A percentile compares a stretch with the other conserved stretches of the same genome.
phyloP scores from a whole-genome alignment of 306 rosid genomes.

The Crataegus laevigata region DNA sequence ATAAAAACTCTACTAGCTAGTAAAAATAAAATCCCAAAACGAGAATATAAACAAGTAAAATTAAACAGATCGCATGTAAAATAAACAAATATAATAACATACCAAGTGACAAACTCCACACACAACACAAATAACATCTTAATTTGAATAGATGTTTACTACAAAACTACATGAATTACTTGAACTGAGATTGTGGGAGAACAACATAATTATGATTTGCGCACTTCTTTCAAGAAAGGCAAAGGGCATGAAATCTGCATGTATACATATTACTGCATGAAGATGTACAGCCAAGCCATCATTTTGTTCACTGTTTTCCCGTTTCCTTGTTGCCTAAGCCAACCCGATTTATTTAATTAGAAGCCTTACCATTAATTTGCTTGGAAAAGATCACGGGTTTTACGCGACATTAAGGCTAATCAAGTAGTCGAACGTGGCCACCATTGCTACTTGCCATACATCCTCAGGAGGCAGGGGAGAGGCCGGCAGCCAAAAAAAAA shows the following conservation, averaged over 20 bases:
- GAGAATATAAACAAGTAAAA: no score
- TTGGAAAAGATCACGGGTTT: background rate
- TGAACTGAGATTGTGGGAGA: background rate
- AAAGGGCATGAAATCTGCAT: background rate
- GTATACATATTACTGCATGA: background rate
- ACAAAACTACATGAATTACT: background rate
- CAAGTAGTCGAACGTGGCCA: background rate
- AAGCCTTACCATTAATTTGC: background rate
- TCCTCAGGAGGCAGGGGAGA: background rate
- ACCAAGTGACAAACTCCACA: no score
- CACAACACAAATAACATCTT: background rate
- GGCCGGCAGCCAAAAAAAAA: background rate
- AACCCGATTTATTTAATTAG: background rate
- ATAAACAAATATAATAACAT: no score
- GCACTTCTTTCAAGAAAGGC: background rate
- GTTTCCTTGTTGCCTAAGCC: background rate
- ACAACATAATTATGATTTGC: background rate
- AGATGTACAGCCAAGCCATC: background rate
- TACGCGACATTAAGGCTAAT: background rate
- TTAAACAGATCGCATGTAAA: no score
- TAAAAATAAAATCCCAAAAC: no score
- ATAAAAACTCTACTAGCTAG: no score
- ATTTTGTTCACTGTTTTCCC: background rate
- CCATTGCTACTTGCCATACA: background rate
- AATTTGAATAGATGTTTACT: background rate